These are phyloP conservation scores for Trametopsis cervina DNA, from an alignment of 768 basidiomycete genomes.

Conservation along the genomic window DNA sequence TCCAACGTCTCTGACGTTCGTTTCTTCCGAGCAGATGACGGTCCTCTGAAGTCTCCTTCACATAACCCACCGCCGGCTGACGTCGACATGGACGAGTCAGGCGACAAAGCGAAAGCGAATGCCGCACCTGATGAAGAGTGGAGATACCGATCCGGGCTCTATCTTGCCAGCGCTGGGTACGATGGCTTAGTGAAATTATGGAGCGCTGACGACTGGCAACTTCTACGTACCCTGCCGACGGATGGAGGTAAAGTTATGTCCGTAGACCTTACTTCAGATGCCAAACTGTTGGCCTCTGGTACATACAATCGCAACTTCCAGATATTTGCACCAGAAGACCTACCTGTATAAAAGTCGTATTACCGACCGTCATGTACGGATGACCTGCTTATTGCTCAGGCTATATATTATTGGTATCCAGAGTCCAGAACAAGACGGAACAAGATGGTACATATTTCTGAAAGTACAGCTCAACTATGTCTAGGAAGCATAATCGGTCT, in stretches of 20 bases:
- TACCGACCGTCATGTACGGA: background rate
- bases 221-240: slow-evolving; percentile 80
- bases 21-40: slow-evolving; percentile 75
- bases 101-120: slow-evolving; percentile 20
- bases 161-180: slow-evolving; percentile 90
- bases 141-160: slow-evolving; percentile 81
- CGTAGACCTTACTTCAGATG: slow-evolving; percentile 84
- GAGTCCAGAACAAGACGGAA: background rate
- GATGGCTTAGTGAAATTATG: slow-evolving; percentile 94
- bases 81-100: slow-evolving; percentile 37
- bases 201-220: slow-evolving; percentile 98
- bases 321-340: slow-evolving; percentile 77
- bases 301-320: slow-evolving; percentile 95
- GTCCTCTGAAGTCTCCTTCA: slow-evolving; percentile 32
- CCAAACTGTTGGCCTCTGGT: slow-evolving; percentile 78
- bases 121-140: slow-evolving; percentile 48
- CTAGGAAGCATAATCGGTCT: slow-evolving; percentile 24
- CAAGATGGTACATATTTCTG: background rate
- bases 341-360: slow-evolving; percentile 24
- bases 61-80: slow-evolving; percentile 17
- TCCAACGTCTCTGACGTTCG: slow-evolving; percentile 93
- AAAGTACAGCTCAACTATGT: slow-evolving; percentile 2
- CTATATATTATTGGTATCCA: background rate
- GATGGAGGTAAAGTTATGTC: slow-evolving; percentile 99
- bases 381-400: background rate